phyloP scores from a whole-genome alignment of 2,329 filamentous ascomycete genomes.

The Aspergillus pseudonomiae region DNA sequence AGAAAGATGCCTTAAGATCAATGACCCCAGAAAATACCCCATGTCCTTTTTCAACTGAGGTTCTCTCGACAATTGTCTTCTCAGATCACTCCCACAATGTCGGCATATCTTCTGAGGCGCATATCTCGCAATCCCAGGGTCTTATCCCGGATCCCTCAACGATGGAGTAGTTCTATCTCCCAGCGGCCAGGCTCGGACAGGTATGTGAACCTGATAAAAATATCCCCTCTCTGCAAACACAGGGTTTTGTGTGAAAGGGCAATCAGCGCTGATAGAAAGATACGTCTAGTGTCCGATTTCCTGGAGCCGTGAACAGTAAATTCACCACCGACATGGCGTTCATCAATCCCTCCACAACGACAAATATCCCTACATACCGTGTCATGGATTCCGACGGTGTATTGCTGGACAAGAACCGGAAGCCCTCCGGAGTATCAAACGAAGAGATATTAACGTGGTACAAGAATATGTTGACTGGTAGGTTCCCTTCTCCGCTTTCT shows the following conservation, averaged over 20 bases:
- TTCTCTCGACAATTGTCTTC: slow-evolving; percentile 2
- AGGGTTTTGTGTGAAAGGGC: not conserved
- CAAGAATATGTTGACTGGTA: slow-evolving; percentile 65
- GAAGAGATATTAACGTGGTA: slow-evolving; percentile 65
- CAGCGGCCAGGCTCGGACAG: slow-evolving; percentile 62
- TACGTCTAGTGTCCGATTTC: slow-evolving; percentile 66
- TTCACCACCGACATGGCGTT: slow-evolving; percentile 84
- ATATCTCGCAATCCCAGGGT: slow-evolving; percentile 10
- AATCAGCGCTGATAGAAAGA: slow-evolving; percentile 18
- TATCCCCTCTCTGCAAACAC: not conserved
- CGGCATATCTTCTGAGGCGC: slow-evolving; percentile 11
- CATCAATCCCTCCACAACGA: slow-evolving; percentile 69
- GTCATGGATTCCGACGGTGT: slow-evolving; percentile 86
- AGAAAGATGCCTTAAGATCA: slow-evolving; percentile 7
- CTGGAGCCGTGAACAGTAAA: slow-evolving; percentile 91
- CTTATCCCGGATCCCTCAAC: slow-evolving; percentile 25
- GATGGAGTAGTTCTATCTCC: slow-evolving; percentile 59
- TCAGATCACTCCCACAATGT: slow-evolving; percentile 14
- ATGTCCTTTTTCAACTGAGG: not conserved
- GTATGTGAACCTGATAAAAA: slow-evolving; percentile 44
- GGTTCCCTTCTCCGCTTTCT: slow-evolving; percentile 15
- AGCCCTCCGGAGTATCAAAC: slow-evolving; percentile 65
- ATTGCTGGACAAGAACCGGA: slow-evolving; percentile 73
- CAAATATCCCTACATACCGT: slow-evolving; percentile 86
- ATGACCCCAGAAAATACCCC: slow-evolving; percentile 7